Base-by-base conservation (phyloP, 2,329 filamentous ascomycete genomes). In the Pezicula carpinea region DNA sequence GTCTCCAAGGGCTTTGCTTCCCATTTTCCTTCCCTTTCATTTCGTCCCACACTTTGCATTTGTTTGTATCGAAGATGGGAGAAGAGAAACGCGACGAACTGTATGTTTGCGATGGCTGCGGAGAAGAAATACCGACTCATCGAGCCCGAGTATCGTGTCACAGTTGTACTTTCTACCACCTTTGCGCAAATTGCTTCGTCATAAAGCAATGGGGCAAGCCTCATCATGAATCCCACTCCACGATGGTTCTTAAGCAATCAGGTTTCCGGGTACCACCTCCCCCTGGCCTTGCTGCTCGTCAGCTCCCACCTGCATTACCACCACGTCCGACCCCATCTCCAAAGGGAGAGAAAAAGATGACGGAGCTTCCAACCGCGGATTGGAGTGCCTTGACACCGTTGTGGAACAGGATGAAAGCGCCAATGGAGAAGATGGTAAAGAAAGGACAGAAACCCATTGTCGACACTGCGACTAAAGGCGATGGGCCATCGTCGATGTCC, bases 131-230 rank as follows among this genome's bases (percentile, higher is more conserved):
- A 8, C 43, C 36, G 5, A 18, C 40, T 18, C 15, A 39, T 22
- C 35, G 36, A 42, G 42, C 47, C 41, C 47, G 47, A 36, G 29
- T 49, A 7, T 42, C 40, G 15, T 49, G 47, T 18, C 40, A 45
- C 18, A 38, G 29, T n/a, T 49, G 35, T 48, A 36, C 42, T 6
- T 39, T 53, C 19, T 56, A 54, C 38, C 47, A 59, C 31, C 52
- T 59, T 10, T 59, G 57, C 34, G 42, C 57, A n/a, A 57, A 59
- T 31, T 59, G 57, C 43, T 53, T 53, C 39, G 52, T 58, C 11
- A 53, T 57, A 10, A 52, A 57, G 22, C 38, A 53, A 10, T 55
- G 50, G 22, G n/a, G 17, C 7, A 43, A 23, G 31, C 49, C 54
- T 8, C 55, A 56, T 39, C 21, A 17, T 7, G 47, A 52, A 8